phyloP scores from a whole-genome alignment of 768 basidiomycete genomes.

The Lactifluus volemus region DNA sequence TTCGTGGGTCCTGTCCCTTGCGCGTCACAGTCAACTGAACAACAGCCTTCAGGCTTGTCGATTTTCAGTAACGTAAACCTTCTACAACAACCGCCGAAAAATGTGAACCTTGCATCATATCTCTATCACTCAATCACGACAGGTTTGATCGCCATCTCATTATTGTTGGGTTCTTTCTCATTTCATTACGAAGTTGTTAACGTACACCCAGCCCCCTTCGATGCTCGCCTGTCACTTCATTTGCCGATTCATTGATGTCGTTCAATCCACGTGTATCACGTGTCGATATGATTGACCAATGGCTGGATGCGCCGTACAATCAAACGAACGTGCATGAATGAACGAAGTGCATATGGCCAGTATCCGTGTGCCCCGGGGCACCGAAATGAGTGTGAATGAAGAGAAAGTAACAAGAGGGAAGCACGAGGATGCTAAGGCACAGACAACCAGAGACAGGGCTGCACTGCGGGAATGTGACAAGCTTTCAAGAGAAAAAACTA shows the following conservation, averaged over 20 bases:
- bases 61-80: not conserved
- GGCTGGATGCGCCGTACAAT: not conserved
- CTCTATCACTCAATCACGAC: conserved; percentile 2
- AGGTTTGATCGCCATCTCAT: not conserved
- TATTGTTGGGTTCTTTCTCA: not conserved
- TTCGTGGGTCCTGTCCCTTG: too few species aligned
- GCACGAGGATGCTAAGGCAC: too few species aligned
- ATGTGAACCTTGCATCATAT: conserved; percentile 6
- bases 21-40: too few species aligned
- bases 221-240: not conserved
- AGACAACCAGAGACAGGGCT: too few species aligned
- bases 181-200: not conserved
- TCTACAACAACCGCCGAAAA: not conserved
- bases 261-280: not conserved
- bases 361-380: too few species aligned
- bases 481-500: too few species aligned
- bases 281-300: conserved; percentile 1
- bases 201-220: conserved; percentile 1
- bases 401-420: too few species aligned
- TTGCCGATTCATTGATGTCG: not conserved
- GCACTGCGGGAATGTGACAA: too few species aligned
- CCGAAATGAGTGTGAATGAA: too few species aligned
- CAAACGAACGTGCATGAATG: not conserved
- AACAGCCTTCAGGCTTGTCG: not conserved
- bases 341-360: not conserved